These are phyloP conservation scores for Geosmithia putterillii DNA, from an alignment of 2,329 filamentous ascomycete genomes.

Conservation along the genomic window DNA sequence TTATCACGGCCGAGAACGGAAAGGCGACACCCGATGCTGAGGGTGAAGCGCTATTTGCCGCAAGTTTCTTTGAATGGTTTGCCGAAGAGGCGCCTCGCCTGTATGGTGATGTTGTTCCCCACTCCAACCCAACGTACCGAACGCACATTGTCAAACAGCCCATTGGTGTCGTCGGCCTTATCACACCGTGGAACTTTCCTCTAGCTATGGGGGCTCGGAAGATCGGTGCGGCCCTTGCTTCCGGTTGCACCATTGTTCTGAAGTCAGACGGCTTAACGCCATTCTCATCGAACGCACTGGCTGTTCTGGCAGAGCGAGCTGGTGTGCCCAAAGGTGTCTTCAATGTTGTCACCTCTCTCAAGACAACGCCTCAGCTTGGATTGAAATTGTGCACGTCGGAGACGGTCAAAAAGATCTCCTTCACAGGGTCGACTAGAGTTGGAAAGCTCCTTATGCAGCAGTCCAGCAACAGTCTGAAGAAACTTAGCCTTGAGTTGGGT, in stretches of 20 bases:
- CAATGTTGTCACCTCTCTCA: constrained; percentile 21
- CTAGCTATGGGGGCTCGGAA: constrained; percentile 30
- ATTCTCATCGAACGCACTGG: constrained; percentile 53
- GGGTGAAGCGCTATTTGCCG: constrained; percentile 45
- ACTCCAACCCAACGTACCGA: constrained; percentile 44
- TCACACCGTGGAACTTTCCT: constrained; percentile 53
- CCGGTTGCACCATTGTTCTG: constrained; percentile 58
- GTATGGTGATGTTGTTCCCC: constrained; percentile 49
- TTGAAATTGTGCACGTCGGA: constrained; percentile 17
- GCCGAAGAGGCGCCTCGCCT: constrained; percentile 41
- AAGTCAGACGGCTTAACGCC: constrained; percentile 63
- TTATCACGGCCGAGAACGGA: constrained; percentile 41
- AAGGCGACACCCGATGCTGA: constrained; percentile 51
- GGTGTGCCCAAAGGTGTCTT: constrained; percentile 39
- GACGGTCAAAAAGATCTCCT: constrained; percentile 45
- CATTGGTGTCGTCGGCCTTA: constrained; percentile 53
- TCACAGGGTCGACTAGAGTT: constrained; percentile 53
- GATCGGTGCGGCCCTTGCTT: constrained; percentile 42
- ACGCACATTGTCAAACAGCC: constrained; percentile 54
- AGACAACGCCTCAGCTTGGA: constrained; percentile 40
- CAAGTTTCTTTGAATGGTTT: constrained; percentile 52
- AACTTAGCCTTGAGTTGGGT: constrained; percentile 55
- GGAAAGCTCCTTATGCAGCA: constrained; percentile 49
- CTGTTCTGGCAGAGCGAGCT: constrained; percentile 50
- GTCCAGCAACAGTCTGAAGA: constrained; percentile 53